Evolutionary conservation across 164 flowering plant species (phyloP), one percentile per base, ranked within the genome.

Genomic region (Stephania cephalantha): DNA sequence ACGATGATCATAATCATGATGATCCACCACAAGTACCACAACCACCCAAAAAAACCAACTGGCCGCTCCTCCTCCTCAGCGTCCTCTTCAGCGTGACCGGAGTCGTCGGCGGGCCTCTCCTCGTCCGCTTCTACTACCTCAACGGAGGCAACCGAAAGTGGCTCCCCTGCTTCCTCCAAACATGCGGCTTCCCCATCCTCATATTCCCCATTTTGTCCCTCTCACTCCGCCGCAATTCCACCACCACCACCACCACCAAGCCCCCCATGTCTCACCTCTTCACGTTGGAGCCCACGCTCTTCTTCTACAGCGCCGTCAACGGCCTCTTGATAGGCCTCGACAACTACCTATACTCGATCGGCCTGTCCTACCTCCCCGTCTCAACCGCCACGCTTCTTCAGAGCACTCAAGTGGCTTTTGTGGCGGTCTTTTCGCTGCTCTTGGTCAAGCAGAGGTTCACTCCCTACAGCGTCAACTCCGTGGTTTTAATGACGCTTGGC

Each of bases 361-460:
- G 78, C 2, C 64, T 63, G 44, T 71, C 74, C 20, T 76, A 71
- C 63, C 45, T 71, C 46, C 78, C 74, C 3, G 30, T 63, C 2
- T 76, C 78, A 4, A 76, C 78, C 31, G 71, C 78, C 9, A 35
- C 74, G 11, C 30, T 76, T 29, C 63, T 76, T 2, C 6, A 9
- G 9, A 44, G 74, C 63, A 76, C 78, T 48, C 74, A 76, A 46
- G 48, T 76, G 15, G 70, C 70, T 63, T 76, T 76, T 55, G 8
- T 15, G 46, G 78, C 70, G 1, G 0, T 45, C 5, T 76, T 76
- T 76, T 25, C 78, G n/a, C 15, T 68, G 73, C 7, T 75, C 9
- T 55, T 75, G 18, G 73, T 75, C 58, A 75, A 70, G 73, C 73
- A 75, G 31, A 44, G 46, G 72, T 70, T 75, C 42, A 75, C 78